Base-by-base conservation (phyloP, 345 rosid species). In the Clausena lansium region DNA sequence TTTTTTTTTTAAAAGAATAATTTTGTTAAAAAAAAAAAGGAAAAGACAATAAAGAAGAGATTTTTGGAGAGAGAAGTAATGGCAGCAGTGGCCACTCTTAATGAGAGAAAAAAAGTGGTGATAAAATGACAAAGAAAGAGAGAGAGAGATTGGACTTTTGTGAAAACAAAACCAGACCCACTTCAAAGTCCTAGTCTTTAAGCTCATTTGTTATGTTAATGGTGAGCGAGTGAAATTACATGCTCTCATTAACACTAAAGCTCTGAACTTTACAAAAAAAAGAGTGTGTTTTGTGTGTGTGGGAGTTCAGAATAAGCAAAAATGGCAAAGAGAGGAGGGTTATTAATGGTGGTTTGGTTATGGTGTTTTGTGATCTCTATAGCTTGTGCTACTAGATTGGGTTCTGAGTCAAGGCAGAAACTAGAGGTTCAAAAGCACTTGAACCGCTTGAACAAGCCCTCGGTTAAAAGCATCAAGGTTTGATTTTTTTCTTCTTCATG, bases 371-470 rank as follows among this genome's bases (percentile, higher is more conserved):
- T 90, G 79, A 60, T 85, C 75, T 85, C 89, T 13, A 70, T 84
- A 28, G 79, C 89, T 27, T 86, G n/a, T 71, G 95, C 90, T 17
- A 87, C 97, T 14, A 89, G 99, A 81, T 69, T 91, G 27, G 77
- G 91, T 38, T 89, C 76, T 13, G 80, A 70, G 7, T 86, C 92
- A 39, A 91, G 84, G 84, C 97, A 88, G 88, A 91, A 85, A 71
- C 85, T 94, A 64, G 88, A 91, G 80, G 95, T 94, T 36, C 87
- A 88, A 77, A 94, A 90, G 79, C 99, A 90, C 82, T 83, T 96
- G 91, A 89, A 91, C 54, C 93, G 97, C 69, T 77, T 96, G 84
- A 96, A 96, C 89, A 96, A 96, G 84, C 86, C 94, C 24, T 85
- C 95, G 66, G 89, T 90, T 54, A 89, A 94, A 71, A 90, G 86